A percentile compares a stretch with the other conserved stretches of the same genome.
phyloP scores from a whole-genome alignment of 2,329 filamentous ascomycete species.

The Apiospora arundinis region DNA sequence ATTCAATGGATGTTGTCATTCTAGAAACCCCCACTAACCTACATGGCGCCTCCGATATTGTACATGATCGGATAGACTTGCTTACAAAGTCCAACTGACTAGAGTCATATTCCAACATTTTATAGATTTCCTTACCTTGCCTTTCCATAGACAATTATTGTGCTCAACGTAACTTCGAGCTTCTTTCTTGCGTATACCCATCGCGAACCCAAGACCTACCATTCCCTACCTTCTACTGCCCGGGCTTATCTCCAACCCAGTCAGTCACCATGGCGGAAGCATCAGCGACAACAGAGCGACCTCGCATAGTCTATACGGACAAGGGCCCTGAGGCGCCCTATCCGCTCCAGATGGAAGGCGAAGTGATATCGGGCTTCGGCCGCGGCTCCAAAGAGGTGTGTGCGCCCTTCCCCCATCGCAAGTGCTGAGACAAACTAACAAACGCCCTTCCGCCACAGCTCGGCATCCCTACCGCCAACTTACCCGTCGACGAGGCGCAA shows the following conservation, averaged over 20 bases:
- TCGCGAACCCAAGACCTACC: neutral
- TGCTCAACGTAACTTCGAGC: neutral
- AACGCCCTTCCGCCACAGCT: slow-evolving; percentile 59
- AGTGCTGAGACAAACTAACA: slow-evolving; percentile 2
- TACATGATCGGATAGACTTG: neutral
- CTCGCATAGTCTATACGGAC: slow-evolving; percentile 75
- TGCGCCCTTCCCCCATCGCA: slow-evolving; percentile 24
- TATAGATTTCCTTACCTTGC: neutral
- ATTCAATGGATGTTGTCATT: slow-evolving; percentile 2
- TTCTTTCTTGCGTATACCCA: neutral
- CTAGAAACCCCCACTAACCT: slow-evolving; percentile 11
- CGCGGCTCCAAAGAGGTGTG: slow-evolving; percentile 88
- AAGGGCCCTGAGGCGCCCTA: slow-evolving; percentile 78
- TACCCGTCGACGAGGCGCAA: slow-evolving; percentile 71
- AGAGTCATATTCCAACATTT: neutral
- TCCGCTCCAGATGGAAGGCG: slow-evolving; percentile 82
- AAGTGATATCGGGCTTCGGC: slow-evolving; percentile 92
- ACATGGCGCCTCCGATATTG: neutral
- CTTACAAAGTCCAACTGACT: neutral
- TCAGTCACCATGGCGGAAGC: slow-evolving; percentile 10
- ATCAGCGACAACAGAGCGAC: slow-evolving; percentile 49
- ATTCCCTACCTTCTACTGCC: neutral
- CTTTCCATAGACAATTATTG: neutral
- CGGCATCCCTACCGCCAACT: slow-evolving; percentile 95
- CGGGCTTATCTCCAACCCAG: neutral